Evolutionary conservation across 2,329 filamentous ascomycete genomes (phyloP), one percentile per base, ranked within the genome.

Genomic region (Bipolaris bicolor): DNA sequence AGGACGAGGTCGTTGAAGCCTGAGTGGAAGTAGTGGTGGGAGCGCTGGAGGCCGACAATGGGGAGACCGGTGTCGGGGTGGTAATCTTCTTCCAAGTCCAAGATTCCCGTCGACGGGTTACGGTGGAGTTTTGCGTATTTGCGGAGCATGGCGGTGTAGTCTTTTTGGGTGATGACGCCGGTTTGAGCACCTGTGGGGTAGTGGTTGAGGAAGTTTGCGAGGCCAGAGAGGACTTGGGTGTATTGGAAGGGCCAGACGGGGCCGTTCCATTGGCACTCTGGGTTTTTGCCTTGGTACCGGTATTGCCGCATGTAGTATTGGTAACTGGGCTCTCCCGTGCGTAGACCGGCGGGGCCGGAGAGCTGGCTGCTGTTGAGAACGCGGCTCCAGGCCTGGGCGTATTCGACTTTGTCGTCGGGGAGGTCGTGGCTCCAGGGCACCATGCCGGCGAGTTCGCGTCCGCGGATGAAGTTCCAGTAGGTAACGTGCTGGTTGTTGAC

Each of bases 231-330:
- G 1, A 73, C 72, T 43, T 80, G 78, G 0, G 78, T 80, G 0
- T 72, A 78, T 56, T 80, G 78, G 55, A 76, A 81, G 0, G 79
- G 78, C 79, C 79, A 81, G 0, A 76, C 70, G 0, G 79, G 77
- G 1, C 79, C 79, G 39, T 80, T 80, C 79, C 79, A 80, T 46
- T 80, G 79, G 49, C 79, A 81, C 49, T 80, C 78, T 2, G 68
- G 70, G 7, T 72, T 60, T 1, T 61, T 65, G 9, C 70, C 71
- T 40, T 77, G 71, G 53, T 80, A 80, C 7, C 76, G 69, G 58
- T 79, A 79, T 59, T 78, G 77, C 0, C 69, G 70, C 78, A 81
- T 80, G 66, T 78, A 81, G 58, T 80, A 79, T 57, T 80, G 61
- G 55, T 79, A 80, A 39, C 72, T 77, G 1, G 78, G 78, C 48